Conservation (phyloP, 2,329 filamentous ascomycete species). For the Aspergillus puulaauensis region DNA sequence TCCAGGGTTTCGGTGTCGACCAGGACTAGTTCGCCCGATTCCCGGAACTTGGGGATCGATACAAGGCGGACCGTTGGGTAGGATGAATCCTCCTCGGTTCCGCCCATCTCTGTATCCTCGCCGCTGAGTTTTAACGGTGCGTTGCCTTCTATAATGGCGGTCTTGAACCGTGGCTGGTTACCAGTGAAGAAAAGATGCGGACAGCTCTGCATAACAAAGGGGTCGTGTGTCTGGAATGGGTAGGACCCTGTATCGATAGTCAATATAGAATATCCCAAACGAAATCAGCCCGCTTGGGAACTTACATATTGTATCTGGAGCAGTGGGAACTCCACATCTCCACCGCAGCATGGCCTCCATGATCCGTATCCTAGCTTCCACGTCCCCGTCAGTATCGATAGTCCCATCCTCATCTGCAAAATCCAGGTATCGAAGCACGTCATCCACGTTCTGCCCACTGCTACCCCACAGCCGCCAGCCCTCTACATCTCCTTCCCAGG, state of each 20-base stretch:
- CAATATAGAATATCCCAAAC: not conserved
- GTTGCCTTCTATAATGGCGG: conserved; percentile 62
- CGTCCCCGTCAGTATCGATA: conserved; percentile 37
- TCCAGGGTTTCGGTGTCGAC: conserved; percentile 84
- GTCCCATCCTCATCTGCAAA: conserved; percentile 31
- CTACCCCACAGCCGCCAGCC: conserved; percentile 86
- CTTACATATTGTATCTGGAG: conserved; percentile 91
- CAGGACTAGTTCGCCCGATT: conserved; percentile 76
- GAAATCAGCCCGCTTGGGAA: conserved; percentile 14
- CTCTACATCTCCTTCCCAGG: conserved; percentile 86
- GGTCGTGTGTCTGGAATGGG: conserved; percentile 91
- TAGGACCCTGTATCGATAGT: conserved; percentile 69
- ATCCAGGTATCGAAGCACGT: conserved; percentile 87
- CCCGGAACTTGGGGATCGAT: conserved; percentile 77
- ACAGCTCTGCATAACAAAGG: conserved; percentile 79
- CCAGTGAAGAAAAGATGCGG: conserved; percentile 92
- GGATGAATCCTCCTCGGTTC: conserved; percentile 47
- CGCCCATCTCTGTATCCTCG: conserved; percentile 34
- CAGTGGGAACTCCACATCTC: conserved; percentile 88
- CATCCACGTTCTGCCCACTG: conserved; percentile 88
- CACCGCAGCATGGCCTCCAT: conserved; percentile 95
- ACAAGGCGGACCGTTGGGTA: conserved; percentile 74
- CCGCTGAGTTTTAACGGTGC: conserved; percentile 32
- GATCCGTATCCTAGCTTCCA: conserved; percentile 75
- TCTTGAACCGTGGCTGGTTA: conserved; percentile 77